phyloP scores from a whole-genome alignment of 345 rosid genomes.

The Linum usitatissimum region DNA sequence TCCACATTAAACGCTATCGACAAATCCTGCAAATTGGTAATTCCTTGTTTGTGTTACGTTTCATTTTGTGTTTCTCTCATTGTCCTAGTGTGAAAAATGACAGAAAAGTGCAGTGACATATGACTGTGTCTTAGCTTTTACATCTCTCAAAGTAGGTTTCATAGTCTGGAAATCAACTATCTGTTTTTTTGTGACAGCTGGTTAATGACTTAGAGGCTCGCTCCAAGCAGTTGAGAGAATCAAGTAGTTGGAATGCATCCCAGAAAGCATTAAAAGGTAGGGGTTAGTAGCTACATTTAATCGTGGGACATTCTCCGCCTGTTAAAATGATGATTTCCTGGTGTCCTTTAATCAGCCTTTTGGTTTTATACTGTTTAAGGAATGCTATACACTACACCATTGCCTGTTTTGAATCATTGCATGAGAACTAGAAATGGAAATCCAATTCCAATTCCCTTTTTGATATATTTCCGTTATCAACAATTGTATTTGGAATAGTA shows the following conservation, averaged over 20 bases:
- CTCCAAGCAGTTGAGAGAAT: slow-evolving; percentile 36
- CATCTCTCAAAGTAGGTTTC: not conserved
- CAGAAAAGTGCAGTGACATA: not conserved
- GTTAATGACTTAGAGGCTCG: slow-evolving; percentile 45
- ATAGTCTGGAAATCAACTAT: slow-evolving; percentile 14
- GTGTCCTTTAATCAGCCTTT: not conserved
- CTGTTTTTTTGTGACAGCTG: slow-evolving; percentile 36
- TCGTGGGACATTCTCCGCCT: not conserved
- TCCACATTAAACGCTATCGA: slow-evolving; percentile 48
- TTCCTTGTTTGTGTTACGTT: slow-evolving; percentile 4
- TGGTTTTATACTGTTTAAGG: not conserved
- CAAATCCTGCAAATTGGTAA: slow-evolving; percentile 69
- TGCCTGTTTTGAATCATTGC: not conserved
- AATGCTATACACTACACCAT: not conserved
- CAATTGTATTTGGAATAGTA: not conserved
- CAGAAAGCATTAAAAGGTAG: slow-evolving; percentile 36
- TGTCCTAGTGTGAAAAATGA: not conserved
- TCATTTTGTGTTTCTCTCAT: not conserved
- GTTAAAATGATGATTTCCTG: not conserved
- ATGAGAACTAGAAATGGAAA: not conserved
- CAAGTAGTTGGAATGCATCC: slow-evolving; percentile 25
- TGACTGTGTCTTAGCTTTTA: slow-evolving; percentile 5
- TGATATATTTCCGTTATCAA: not conserved
- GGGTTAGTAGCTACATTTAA: slow-evolving; percentile 10
- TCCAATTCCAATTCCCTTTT: not conserved